Evolutionary conservation across 2,329 filamentous ascomycete species (phyloP).

Genomic region (Trichoderma sp.): DNA sequence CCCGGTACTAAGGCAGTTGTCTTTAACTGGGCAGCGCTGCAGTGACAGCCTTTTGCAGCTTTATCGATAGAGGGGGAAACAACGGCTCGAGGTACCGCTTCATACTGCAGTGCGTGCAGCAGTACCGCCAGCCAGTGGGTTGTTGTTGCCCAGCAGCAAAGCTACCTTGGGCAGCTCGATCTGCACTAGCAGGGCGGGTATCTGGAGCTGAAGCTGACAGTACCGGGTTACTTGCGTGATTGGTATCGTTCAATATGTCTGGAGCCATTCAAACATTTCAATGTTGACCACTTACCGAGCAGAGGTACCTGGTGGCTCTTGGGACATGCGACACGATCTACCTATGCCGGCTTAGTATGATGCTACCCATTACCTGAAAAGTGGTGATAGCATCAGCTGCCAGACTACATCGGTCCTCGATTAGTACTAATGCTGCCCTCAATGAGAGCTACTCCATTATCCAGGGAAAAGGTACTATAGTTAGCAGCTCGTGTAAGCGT

Average conservation of each 20-base stretch:
- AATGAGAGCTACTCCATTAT: neutral
- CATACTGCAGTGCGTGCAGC: neutral
- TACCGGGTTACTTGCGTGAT: neutral
- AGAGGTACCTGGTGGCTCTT: neutral
- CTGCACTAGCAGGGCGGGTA: conserved; percentile 13
- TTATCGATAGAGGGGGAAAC: conserved; percentile 6
- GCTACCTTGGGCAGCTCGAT: conserved; percentile 4
- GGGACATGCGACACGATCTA: neutral
- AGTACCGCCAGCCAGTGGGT: neutral
- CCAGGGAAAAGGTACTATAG: neutral
- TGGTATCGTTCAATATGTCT: neutral
- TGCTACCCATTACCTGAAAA: neutral
- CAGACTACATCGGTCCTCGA: neutral
- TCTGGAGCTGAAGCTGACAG: conserved; percentile 9
- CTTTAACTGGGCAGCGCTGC: neutral
- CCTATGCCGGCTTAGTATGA: neutral
- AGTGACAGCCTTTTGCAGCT: conserved; percentile 7
- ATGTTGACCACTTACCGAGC: neutral
- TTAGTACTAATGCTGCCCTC: neutral
- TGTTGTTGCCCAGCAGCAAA: neutral
- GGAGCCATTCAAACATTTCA: neutral
- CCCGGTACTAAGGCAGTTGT: neutral
- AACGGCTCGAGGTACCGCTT: neutral
- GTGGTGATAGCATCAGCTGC: neutral
- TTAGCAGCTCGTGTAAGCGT: neutral